Conservation (phyloP, 2,329 filamentous ascomycete species). For the Ophidiomyces ophidiicola region DNA sequence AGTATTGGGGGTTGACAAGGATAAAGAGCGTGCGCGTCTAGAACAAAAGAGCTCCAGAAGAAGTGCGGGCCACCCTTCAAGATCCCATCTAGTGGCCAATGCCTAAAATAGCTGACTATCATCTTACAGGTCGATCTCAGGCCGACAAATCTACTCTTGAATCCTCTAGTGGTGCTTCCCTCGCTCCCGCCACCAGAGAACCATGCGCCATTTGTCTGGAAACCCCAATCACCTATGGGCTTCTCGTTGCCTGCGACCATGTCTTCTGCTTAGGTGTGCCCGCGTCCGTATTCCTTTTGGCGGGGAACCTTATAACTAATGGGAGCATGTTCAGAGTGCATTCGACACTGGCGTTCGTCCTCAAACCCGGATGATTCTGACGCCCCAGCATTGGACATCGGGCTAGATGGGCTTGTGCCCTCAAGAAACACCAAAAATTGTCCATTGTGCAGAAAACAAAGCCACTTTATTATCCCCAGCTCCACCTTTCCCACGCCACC, state of each 20-base stretch:
- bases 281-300: neutral
- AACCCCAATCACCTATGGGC: conserved; percentile 20
- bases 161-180: no score
- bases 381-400: conserved; percentile 11
- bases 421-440: conserved; percentile 20
- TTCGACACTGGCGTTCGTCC: conserved; percentile 21
- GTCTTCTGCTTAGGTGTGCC: conserved; percentile 23
- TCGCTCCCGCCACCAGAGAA: conserved; percentile 6
- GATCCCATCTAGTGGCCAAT: neutral
- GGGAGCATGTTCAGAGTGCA: conserved; percentile 18
- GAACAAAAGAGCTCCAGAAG: neutral
- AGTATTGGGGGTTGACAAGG: conserved; percentile 15
- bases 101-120: no score
- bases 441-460: conserved; percentile 21
- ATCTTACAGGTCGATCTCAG: no score
- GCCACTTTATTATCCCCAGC: conserved; percentile 22
- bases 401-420: conserved; percentile 10
- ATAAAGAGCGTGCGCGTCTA: neutral
- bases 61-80: neutral
- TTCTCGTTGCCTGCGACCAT: conserved; percentile 22
- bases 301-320: neutral
- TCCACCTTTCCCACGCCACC: conserved; percentile 19
- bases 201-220: conserved; percentile 23
- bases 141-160: no score
- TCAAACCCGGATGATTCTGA: conserved; percentile 13